Evolutionary conservation across 306 rosid genomes (phyloP).

Genomic region (Cucurbita pepo): DNA sequence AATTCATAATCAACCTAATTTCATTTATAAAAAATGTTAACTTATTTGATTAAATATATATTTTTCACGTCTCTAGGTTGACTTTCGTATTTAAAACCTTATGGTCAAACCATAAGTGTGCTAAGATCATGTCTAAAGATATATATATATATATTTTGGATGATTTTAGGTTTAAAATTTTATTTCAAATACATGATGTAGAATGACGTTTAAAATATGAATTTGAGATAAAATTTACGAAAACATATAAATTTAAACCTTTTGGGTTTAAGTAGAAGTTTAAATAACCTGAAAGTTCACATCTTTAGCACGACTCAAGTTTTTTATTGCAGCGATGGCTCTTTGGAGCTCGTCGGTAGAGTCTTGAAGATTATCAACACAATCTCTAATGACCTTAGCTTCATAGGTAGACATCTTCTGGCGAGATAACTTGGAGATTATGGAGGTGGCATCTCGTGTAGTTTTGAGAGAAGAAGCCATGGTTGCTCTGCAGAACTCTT

Average conservation of each 20-base stretch:
- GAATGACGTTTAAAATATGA: not conserved
- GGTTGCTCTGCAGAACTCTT: constrained; percentile 23
- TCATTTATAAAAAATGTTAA: not conserved
- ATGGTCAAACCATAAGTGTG: too few species aligned
- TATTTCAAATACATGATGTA: too few species aligned
- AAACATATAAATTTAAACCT: too few species aligned
- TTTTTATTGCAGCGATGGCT: not conserved
- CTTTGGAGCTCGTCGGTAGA: constrained; percentile 8
- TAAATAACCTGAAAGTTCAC: not conserved
- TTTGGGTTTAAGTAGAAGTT: too few species aligned
- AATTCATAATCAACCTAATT: not conserved
- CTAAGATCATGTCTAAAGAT: too few species aligned
- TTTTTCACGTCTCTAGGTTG: too few species aligned
- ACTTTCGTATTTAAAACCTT: too few species aligned
- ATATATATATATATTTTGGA: too few species aligned
- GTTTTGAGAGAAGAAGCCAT: constrained; percentile 19
- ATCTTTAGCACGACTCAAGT: not conserved
- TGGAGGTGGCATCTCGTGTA: constrained; percentile 8
- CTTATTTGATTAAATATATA: too few species aligned
- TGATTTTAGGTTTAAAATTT: too few species aligned
- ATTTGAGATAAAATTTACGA: not conserved
- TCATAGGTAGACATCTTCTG: not conserved
- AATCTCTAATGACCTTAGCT: constrained; percentile 20
- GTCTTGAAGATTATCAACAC: constrained; percentile 12
- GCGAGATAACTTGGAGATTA: constrained; percentile 7